Evolutionary conservation across 257 asterid species (phyloP).

Genomic region (Rubia yunnanensis): DNA sequence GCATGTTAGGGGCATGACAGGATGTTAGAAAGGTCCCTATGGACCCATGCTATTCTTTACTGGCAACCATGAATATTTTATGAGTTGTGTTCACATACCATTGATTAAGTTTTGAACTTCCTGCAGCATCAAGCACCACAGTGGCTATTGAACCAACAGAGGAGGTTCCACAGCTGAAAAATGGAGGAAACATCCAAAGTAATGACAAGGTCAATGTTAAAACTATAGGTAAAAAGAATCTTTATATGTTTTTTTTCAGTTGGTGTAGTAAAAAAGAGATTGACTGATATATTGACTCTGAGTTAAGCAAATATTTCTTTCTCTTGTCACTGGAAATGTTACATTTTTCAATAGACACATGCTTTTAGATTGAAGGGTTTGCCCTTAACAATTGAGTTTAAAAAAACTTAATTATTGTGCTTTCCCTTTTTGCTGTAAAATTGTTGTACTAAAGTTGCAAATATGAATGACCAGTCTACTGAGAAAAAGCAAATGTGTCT

Average conservation of each 20-base stretch:
- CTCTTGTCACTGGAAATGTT: background rate
- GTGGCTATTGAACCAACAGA: conserved; percentile 13
- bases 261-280: background rate
- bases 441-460: background rate
- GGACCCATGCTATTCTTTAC: background rate
- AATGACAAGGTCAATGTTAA: conserved; percentile 13
- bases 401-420: no score
- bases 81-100: background rate
- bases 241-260: background rate
- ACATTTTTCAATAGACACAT: background rate
- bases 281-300: background rate
- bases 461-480: background rate
- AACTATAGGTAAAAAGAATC: conserved; percentile 37
- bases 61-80: background rate
- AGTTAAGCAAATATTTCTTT: background rate
- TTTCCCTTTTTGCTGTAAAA: background rate
- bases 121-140: conserved; percentile 14
- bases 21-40: background rate
- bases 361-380: background rate
- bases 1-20: background rate
- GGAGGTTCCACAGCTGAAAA: conserved; percentile 23
- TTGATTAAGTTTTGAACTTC: conserved; percentile 7
- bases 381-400: no score
- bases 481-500: background rate
- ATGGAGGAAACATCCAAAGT: conserved; percentile 18